phyloP scores from a whole-genome alignment of 768 basidiomycete genomes.

The Astraeus odoratus region DNA sequence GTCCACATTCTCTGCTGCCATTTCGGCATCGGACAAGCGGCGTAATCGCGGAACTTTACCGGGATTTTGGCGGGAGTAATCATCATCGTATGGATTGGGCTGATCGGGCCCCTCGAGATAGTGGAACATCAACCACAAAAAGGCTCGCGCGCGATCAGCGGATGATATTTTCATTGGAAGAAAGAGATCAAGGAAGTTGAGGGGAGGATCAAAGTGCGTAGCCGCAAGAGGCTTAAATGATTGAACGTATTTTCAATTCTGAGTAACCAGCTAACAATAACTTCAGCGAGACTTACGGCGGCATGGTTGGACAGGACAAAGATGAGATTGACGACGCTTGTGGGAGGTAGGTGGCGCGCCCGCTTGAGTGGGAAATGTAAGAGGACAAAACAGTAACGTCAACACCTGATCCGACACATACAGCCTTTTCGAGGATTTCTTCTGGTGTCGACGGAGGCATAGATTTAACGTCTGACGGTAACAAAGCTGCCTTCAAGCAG shows the following conservation, averaged over 20 bases:
- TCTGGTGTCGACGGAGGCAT: slow-evolving; percentile 67
- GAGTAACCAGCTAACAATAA: not conserved
- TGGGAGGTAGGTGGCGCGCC: slow-evolving; percentile 62
- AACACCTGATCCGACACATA: slow-evolving; percentile 29
- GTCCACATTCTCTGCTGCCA: slow-evolving; percentile 68
- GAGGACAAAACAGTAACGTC: slow-evolving; percentile 4
- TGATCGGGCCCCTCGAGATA: slow-evolving; percentile 64
- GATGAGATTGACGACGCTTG: slow-evolving; percentile 80
- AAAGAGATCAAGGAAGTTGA: slow-evolving; percentile 83
- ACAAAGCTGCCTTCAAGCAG: slow-evolving; percentile 73
- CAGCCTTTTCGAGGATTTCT: slow-evolving; percentile 63
- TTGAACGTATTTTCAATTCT: slow-evolving; percentile 7
- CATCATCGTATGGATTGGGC: slow-evolving; percentile 73
- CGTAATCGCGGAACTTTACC: slow-evolving; percentile 62
- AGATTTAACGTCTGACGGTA: slow-evolving; percentile 60
- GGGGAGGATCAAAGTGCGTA: slow-evolving; percentile 64
- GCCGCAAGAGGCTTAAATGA: slow-evolving; percentile 46
- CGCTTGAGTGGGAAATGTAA: slow-evolving; percentile 32
- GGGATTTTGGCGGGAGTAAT: slow-evolving; percentile 47
- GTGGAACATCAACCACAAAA: slow-evolving; percentile 79
- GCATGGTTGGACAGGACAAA: slow-evolving; percentile 80
- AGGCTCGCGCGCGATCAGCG: slow-evolving; percentile 63
- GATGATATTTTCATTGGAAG: slow-evolving; percentile 70
- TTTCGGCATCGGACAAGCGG: slow-evolving; percentile 48
- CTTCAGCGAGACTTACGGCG: slow-evolving; percentile 44